phyloP scores from a whole-genome alignment of 2,329 filamentous ascomycete species.

The Pyrenochaeta sp. region DNA sequence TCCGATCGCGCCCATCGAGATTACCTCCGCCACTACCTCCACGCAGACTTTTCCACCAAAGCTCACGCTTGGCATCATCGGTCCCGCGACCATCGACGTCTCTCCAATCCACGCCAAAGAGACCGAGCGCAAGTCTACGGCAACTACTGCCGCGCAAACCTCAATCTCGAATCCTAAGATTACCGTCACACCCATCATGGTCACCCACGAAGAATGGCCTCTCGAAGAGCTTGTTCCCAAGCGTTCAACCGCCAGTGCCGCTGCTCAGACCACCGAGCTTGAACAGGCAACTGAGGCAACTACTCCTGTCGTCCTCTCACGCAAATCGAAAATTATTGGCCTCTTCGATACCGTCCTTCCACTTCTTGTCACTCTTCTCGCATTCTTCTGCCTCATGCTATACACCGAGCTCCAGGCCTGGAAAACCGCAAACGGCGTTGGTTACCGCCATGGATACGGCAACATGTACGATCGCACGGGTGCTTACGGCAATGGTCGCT shows the following conservation, averaged over 20 bases:
- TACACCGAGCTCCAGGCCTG: constrained; percentile 15
- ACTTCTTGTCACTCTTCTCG: constrained; percentile 10
- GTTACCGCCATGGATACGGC: constrained; percentile 23
- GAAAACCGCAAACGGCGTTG: constrained; percentile 20
- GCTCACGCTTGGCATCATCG: not conserved
- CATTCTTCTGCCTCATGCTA: constrained; percentile 9
- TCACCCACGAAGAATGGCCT: constrained; percentile 10
- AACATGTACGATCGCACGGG: constrained; percentile 7
- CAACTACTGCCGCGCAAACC: constrained; percentile 4
- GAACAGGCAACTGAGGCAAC: not conserved
- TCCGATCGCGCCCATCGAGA: constrained; percentile 4
- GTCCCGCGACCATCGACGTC: not conserved
- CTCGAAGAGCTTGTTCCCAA: constrained; percentile 4
- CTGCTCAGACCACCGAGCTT: constrained; percentile 7
- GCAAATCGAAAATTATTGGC: constrained; percentile 2
- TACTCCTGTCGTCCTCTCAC: not conserved
- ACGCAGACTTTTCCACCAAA: constrained; percentile 1
- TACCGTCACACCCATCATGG: constrained; percentile 4
- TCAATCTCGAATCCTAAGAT: constrained; percentile 3
- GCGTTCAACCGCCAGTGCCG: not conserved
- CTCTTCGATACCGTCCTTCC: constrained; percentile 1
- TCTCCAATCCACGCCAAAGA: not conserved
- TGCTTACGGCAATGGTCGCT: constrained; percentile 14
- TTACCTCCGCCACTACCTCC: not conserved
- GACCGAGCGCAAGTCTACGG: not conserved